Evolutionary conservation across 352 stramenopile genomes (phyloP), one percentile per base, ranked within the genome.

Genomic region (Globisporangium nagaii): DNA sequence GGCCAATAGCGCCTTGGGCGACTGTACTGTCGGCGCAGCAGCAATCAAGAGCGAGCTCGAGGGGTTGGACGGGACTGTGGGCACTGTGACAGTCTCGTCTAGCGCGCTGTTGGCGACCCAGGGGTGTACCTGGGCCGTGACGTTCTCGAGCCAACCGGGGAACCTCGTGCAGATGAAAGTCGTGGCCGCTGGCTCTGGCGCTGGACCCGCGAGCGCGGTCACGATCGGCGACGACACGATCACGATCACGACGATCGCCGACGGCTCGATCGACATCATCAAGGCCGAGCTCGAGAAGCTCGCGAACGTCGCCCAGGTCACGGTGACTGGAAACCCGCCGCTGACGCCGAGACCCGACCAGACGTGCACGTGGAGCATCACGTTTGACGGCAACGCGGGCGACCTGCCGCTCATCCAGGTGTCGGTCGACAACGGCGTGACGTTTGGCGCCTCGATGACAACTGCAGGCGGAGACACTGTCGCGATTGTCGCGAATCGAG

Each of bases 351-450:
- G 73, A n/a, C 50, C 75, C 11, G 58, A 71, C 10, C 70, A 91
- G 43, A 77, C 83, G 3, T 98, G 96, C 59, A 83, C 72, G 2
- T 98, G 93, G 90, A 67, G 75, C 44, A 72, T 98, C 28, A 98
- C 90, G 1, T 98, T 98, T 54, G 86, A 98, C 47, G 91, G 80
- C 9, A 98, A 98, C 56, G 90, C 93, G 3, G 94, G 94, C 13
- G 53, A 94, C 48, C 57, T 94, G 22, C 68, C 72, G 4, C 50
- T 84, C 12, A 68, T 94, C 55, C 58, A 68, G 17, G 73, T 88
- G 5, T 79, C 75, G 0, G 69, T 76, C 8, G 60, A 79, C 32
- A 69, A 57, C 4, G 73, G 65, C 0, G 61, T 28, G 4, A 74
- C 66, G 0, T 89, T 75, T 48, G 73, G 63, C 0, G 39, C 63